Base-by-base conservation (phyloP, 2,329 filamentous ascomycete species). In the Scytalidium sp. region DNA sequence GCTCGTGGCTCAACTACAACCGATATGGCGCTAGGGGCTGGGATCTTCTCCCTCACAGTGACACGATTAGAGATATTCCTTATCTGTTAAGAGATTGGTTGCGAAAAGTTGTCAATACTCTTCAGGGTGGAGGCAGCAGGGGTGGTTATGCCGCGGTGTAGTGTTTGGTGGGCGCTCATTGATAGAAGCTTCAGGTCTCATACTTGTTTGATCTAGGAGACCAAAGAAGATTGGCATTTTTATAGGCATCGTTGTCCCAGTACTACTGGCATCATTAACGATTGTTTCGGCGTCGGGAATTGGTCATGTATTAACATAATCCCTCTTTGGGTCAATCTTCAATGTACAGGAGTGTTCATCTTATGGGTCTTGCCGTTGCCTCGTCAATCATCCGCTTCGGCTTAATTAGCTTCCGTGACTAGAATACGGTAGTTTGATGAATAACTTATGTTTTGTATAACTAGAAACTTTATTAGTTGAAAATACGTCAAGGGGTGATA, bases 1-100 rank as follows among this genome's bases (percentile, higher is more conserved):
- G 93, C 56, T 96, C 92, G 19, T 99, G 94, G 94, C 84, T 97
- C 67, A 97, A 97, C 76, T 97, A 97, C 79, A 97, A 91, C 74
- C 88, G 92, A 54, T 96, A 96, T 70, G 93, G 93, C 43, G 92
- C 93, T 46, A 81, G 93, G 41, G 94, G 94, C 50, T 97, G 92
- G 92, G 94, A 97, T 63, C 79, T 97, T 17, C 76, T 97, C 17
- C 94, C 94, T 13, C 93, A 97, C 66, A 88, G 88, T 57, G 94
- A 99, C 68, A 88, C 89, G 0, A 87, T 97, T 60, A 85, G 93
- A 56, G 94, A 99, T 64, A 73, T 97, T 19, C 94, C 94, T 3
- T 97, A 97, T 66, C 79, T 97, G 47, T 71, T 96, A 56, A 92
- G 93, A 70, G 94, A 99, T 69, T 96, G 89, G 83, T 78, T 82